These are phyloP conservation scores for Alternaria ventricosa DNA, from an alignment of 2,329 filamentous ascomycete genomes.

Conservation along the genomic window DNA sequence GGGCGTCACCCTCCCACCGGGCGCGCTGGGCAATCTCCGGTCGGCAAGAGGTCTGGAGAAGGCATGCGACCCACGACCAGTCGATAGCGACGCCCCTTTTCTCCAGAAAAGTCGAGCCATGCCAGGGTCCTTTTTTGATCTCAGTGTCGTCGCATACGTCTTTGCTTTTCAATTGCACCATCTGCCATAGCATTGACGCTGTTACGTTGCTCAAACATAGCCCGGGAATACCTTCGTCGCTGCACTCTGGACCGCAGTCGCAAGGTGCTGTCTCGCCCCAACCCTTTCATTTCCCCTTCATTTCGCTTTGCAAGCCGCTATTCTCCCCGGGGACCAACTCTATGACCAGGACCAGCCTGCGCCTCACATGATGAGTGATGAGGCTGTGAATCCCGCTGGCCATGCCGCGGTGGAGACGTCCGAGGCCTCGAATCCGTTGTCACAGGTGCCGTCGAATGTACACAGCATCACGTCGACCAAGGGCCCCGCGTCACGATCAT, in stretches of 20 bases:
- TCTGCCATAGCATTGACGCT: slow-evolving; percentile 17
- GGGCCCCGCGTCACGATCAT: slow-evolving; percentile 39
- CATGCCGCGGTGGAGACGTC: slow-evolving; percentile 21
- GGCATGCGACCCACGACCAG: slow-evolving; percentile 19
- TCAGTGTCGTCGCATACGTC: slow-evolving; percentile 18
- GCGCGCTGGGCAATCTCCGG: slow-evolving; percentile 30
- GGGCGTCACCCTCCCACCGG: slow-evolving; percentile 29
- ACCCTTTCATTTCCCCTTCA: slow-evolving; percentile 44
- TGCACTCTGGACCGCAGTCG: slow-evolving; percentile 17
- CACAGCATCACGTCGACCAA: slow-evolving; percentile 18
- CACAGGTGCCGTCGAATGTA: slow-evolving; percentile 21
- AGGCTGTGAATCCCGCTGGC: slow-evolving; percentile 33
- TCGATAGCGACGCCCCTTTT: slow-evolving; percentile 31
- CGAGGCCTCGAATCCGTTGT: slow-evolving; percentile 13
- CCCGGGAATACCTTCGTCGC: slow-evolving; percentile 10
- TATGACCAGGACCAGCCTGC: slow-evolving; percentile 37
- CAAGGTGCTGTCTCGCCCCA: slow-evolving; percentile 19
- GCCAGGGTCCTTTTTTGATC: slow-evolving; percentile 14
- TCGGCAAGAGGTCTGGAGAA: slow-evolving; percentile 18
- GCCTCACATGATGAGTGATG: slow-evolving; percentile 41
- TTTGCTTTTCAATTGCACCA: slow-evolving; percentile 24
- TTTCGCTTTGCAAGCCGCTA: slow-evolving; percentile 34
- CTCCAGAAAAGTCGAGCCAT: slow-evolving; percentile 14
- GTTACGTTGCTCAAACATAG: slow-evolving; percentile 15
- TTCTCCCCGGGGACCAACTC: slow-evolving; percentile 32